Evolutionary conservation across 352 stramenopile genomes (phyloP), one percentile per base, ranked within the genome.

Genomic region (Phytophthora nicotianae): DNA sequence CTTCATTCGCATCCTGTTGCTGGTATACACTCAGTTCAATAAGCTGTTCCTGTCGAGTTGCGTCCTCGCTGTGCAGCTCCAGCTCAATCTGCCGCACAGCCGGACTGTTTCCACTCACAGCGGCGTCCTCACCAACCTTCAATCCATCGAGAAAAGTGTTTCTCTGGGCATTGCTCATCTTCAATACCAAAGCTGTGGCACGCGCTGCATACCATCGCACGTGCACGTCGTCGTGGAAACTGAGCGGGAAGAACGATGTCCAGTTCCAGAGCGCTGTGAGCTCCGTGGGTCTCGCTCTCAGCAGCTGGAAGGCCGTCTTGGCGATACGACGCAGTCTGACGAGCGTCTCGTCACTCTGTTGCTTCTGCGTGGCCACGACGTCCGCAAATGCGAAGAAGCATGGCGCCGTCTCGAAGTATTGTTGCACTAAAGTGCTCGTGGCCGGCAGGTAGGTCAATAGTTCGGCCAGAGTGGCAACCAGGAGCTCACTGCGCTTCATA

Each of bases 371-470:
- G 14, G 65, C 62, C 10, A 69, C 73, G 10, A 91, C 65, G 58
- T 76, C 80, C 7, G 78, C 72, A 41, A 81, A 90, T 57, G 89
- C 60, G 54, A 96, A 93, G 68, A 93, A 96, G 60, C 85, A 92
- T 11, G 74, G 79, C 24, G 80, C 68, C 14, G 83, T 65, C 53
- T 78, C 56, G 16, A 92, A 88, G 58, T 83, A 87, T 46, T 90
- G 84, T 24, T 83, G 67, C 37, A 87, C 79, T 17, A 89, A 51
- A 5, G 74, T 77, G 64, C 75, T 81, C 21, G 71, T 80, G 33
- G 89, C 56, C 17, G 84, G 84, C 20, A 89, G 43, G 29, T 80
- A 79, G 26, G 62, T 41, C 29, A 95, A 61, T 48, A 95, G 56
- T 41, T 77, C 74, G 17, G 74, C 70, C 43, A 95, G 59, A 23